Evolutionary conservation across 2,329 filamentous ascomycete species (phyloP), one percentile per base, ranked within the genome.

Genomic region (Trichoderma sp.): DNA sequence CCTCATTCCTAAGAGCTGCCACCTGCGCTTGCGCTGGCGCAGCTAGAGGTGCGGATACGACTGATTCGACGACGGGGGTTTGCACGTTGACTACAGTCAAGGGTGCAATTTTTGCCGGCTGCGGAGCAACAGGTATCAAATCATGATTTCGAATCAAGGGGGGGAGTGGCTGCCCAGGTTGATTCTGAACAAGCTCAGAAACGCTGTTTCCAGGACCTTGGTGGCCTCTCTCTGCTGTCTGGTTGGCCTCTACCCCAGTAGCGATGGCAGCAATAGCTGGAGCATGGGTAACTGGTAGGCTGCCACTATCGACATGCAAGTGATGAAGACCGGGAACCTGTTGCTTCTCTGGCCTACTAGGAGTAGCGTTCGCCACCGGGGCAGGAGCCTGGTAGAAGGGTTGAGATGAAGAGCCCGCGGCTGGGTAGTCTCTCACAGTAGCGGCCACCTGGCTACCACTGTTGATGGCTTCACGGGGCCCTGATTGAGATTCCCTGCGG

Each of bases 131-230:
- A 53, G 91, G 91, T 43, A 89, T 90, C 62, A 89, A 87, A 40
- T 94, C 90, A 77, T 94, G 91, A 73, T 89, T 90, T 76, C 89
- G 88, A 74, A 94, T 84, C 69, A 94, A 82, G 64, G 89, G 88
- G 71, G 91, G 86, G 73, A 75, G 77, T 57, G 72, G 29, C n/a
- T 59, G 55, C 55, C 27, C n/a, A 29, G 55, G 31, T 11, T 73
- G 65, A 63, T 75, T 71, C 71, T 71, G 71, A n/a, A 63, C 70
- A 27, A 70, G 71, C 31, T 71, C 73, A 53, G 66, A 66, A 64
- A 68, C 60, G 16, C 65, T 71, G 29, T 71, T 70, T 58, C 72
- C 73, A 37, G 70, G 57, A 19, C 74, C 74, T 65, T 76, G 76
- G 70, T 78, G 79, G 43, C 78, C 79, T 70, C 79, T 81, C 66